Conservation (phyloP, 805 yeast species). For the Maudiozyma barnettii region DNA sequence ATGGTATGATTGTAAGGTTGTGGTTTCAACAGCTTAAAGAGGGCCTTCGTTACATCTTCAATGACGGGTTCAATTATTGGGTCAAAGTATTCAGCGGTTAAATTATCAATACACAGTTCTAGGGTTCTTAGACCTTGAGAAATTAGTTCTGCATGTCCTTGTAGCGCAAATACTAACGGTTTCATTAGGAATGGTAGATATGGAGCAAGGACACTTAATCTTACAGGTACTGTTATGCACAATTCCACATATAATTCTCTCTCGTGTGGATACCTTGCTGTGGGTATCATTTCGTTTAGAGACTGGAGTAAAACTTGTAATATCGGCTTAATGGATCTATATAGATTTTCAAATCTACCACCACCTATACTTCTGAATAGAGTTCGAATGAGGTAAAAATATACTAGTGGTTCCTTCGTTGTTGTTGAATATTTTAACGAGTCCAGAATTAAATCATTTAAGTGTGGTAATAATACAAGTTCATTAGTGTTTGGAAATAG, state of each 20-base stretch:
- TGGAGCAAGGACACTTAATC: conserved; percentile 88
- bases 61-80: conserved; percentile 95
- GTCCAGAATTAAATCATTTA: conserved; percentile 71
- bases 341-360: conserved; percentile 86
- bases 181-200: conserved; percentile 80
- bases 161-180: conserved; percentile 84
- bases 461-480: conserved; percentile 76
- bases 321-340: conserved; percentile 87
- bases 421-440: conserved; percentile 71
- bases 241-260: conserved; percentile 90
- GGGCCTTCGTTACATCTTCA: conserved; percentile 85
- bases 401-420: conserved; percentile 84
- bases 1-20: conserved; percentile 92
- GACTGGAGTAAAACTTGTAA: conserved; percentile 80
- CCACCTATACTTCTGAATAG: conserved; percentile 93
- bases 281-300: conserved; percentile 68
- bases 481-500: conserved; percentile 84
- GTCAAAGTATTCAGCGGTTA: conserved; percentile 93
- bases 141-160: conserved; percentile 83
- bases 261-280: conserved; percentile 82
- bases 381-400: conserved; percentile 79
- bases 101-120: conserved; percentile 90
- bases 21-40: conserved; percentile 86
- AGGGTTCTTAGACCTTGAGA: conserved; percentile 91
- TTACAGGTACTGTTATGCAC: conserved; percentile 91